A percentile compares a stretch with the other conserved stretches of the same genome.
phyloP scores from a whole-genome alignment of 129 eudicot genomes.

The Saussurea involucrata region DNA sequence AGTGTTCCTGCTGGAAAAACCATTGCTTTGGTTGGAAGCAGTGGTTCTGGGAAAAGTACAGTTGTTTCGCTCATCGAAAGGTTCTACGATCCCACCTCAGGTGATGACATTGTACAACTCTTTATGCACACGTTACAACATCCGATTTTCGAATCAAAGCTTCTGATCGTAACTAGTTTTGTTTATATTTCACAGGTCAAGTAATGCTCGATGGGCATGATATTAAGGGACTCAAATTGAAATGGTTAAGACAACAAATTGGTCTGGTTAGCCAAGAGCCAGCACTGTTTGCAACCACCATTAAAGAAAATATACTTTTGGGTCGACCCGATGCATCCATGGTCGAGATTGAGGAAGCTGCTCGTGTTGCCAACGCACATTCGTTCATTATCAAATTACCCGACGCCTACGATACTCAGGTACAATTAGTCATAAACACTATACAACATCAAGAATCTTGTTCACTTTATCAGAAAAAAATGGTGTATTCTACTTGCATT shows the following conservation, averaged over 20 bases:
- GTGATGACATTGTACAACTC: constrained; percentile 37
- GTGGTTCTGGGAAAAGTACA: constrained; percentile 97
- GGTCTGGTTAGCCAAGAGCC: constrained; percentile 99
- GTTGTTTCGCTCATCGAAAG: constrained; percentile 93
- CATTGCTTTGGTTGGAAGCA: constrained; percentile 94
- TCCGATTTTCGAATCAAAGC: not conserved
- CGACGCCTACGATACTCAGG: constrained; percentile 94
- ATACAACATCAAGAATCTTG: not conserved
- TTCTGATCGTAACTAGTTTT: constrained; percentile 3
- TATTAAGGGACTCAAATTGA: constrained; percentile 72
- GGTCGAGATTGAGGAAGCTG: constrained; percentile 85
- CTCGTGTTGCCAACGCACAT: constrained; percentile 94
- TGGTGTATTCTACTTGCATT: not conserved
- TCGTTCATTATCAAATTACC: constrained; percentile 86
- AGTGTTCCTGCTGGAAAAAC: constrained; percentile 92
- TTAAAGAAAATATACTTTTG: constrained; percentile 88
- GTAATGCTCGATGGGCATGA: constrained; percentile 87
- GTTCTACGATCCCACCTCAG: constrained; percentile 92
- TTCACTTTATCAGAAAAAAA: too few relatives aligned
- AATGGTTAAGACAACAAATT: constrained; percentile 93
- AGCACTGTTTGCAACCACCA: constrained; percentile 92
- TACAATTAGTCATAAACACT: constrained; percentile 13
- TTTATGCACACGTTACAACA: constrained; percentile 6
- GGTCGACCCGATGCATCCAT: constrained; percentile 91
- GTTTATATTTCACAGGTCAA: constrained; percentile 52